These are phyloP conservation scores for Pleurotus ostreatus DNA, from an alignment of 768 basidiomycete genomes.

Conservation along the genomic window DNA sequence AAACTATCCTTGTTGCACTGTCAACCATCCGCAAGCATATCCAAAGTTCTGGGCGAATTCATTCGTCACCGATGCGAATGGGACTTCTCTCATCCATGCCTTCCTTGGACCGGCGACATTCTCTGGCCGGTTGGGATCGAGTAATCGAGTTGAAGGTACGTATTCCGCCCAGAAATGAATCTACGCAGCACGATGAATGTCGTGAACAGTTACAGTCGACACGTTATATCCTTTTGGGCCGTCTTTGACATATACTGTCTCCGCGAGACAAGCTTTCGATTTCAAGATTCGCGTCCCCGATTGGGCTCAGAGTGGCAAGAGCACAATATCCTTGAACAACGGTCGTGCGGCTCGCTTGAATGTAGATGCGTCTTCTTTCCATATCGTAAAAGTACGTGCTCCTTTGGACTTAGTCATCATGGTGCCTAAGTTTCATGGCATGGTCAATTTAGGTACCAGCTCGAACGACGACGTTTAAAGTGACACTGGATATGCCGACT, in stretches of 20 bases:
- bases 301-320: conserved; percentile 32
- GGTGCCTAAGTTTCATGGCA: too few species aligned
- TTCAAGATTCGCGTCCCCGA: conserved; percentile 35
- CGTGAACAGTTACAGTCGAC: conserved; percentile 26
- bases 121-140: conserved; percentile 26
- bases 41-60: conserved; percentile 41
- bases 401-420: too few species aligned
- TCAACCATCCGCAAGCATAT: conserved; percentile 36
- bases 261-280: conserved; percentile 24
- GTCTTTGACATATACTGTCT: conserved; percentile 31
- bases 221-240: conserved; percentile 37
- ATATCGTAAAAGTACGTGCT: conserved; percentile 23
- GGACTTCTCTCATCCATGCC: conserved; percentile 27
- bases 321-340: conserved; percentile 29
- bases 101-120: conserved; percentile 36
- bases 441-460: conserved; percentile 11
- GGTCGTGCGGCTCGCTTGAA: conserved; percentile 17
- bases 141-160: conserved; percentile 28
- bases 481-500: conserved; percentile 29
- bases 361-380: conserved; percentile 26
- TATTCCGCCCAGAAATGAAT: too few species aligned
- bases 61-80: conserved; percentile 28
- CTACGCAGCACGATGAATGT: too few species aligned
- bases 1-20: conserved; percentile 41
- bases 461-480: conserved; percentile 25